Percentiles rank a stretch among this genome's conserved stretches.
These are phyloP conservation scores for Cynara cardunculus DNA, from an alignment of 129 eudicot species.

Conservation along the genomic window DNA sequence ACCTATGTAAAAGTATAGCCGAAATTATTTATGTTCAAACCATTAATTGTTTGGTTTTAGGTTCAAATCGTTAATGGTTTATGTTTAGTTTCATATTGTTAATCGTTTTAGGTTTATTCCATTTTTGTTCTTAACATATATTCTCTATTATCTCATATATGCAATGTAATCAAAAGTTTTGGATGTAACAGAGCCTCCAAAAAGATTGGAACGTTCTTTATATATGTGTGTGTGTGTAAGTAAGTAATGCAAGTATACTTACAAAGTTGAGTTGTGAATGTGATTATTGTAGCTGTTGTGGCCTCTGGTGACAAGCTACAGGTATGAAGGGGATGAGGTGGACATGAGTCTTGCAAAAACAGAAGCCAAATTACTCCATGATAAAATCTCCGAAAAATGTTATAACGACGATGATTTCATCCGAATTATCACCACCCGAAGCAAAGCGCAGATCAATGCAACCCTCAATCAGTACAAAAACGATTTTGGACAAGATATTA, in stretches of 20 bases:
- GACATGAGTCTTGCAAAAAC: slow-evolving; percentile 63
- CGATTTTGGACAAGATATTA: slow-evolving; percentile 59
- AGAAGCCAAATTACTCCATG: slow-evolving; percentile 74
- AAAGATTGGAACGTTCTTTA: no score
- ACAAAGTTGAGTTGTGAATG: neutral
- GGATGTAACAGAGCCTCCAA: no score
- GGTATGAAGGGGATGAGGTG: slow-evolving; percentile 73
- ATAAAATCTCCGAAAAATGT: slow-evolving; percentile 51
- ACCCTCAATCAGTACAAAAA: slow-evolving; percentile 85
- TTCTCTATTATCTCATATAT: no score
- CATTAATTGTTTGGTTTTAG: no score
- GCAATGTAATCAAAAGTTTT: no score
- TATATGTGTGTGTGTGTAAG: no score
- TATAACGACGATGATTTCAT: slow-evolving; percentile 69
- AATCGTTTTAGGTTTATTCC: no score
- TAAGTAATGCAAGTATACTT: neutral
- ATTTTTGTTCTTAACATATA: no score
- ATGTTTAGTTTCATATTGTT: no score
- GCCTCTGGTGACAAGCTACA: slow-evolving; percentile 60
- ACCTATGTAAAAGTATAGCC: no score
- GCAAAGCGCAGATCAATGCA: slow-evolving; percentile 81
- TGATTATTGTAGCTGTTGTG: slow-evolving; percentile 56
- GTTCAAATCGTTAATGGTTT: no score
- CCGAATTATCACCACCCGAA: slow-evolving; percentile 73
- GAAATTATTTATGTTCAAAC: no score